Evolutionary conservation across 2,329 filamentous ascomycete genomes (phyloP).

Genomic region (Uncinocarpus reesii): DNA sequence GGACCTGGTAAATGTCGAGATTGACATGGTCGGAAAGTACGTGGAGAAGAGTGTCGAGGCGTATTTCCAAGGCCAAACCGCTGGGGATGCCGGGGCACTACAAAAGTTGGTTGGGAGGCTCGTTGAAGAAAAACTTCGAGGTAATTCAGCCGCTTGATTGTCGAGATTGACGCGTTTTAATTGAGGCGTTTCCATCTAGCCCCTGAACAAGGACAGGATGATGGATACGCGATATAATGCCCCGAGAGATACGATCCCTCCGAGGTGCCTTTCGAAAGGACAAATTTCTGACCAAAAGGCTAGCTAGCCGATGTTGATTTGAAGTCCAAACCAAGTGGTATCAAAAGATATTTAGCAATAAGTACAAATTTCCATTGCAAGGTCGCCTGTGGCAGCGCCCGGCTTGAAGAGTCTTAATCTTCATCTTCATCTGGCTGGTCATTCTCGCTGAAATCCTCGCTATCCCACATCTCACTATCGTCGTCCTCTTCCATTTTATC

Average conservation of each 20-base stretch:
- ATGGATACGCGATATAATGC: background rate
- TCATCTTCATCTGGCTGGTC: slow-evolving; percentile 40
- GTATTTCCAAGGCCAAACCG: slow-evolving; percentile 49
- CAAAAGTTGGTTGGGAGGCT: slow-evolving; percentile 65
- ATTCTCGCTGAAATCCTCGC: slow-evolving; percentile 40
- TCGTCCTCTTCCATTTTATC: slow-evolving; percentile 39
- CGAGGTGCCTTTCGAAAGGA: too few species aligned
- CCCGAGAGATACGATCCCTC: background rate
- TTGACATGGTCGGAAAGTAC: slow-evolving; percentile 66
- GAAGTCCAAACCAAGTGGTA: too few species aligned
- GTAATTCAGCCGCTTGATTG: background rate
- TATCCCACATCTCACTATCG: slow-evolving; percentile 45
- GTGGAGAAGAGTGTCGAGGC: slow-evolving; percentile 70
- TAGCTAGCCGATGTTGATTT: background rate
- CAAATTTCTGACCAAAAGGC: too few species aligned
- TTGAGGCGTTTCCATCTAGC: background rate
- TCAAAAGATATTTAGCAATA: background rate
- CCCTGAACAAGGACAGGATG: background rate
- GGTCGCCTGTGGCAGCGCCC: too few species aligned
- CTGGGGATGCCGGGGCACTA: slow-evolving; percentile 40
- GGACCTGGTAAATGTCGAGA: slow-evolving; percentile 82
- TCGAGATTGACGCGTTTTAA: background rate
- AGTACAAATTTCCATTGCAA: background rate
- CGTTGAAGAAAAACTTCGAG: slow-evolving; percentile 57
- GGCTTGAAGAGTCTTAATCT: slow-evolving; percentile 22